Evolutionary conservation across 768 basidiomycete genomes (phyloP).

Genomic region (Lactifluus piperatus): DNA sequence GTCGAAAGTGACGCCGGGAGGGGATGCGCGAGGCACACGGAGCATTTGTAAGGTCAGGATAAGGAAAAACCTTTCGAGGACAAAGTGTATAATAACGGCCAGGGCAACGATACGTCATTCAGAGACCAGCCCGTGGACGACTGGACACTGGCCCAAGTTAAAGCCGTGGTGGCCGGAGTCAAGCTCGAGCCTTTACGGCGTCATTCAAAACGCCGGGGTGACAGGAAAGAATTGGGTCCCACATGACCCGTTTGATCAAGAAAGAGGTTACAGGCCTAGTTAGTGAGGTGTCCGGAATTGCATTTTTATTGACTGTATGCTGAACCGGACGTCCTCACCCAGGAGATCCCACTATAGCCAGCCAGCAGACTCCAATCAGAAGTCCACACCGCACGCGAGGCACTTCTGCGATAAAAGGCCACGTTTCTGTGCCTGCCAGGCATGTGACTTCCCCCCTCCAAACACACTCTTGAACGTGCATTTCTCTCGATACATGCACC

Average conservation of each 20-base stretch:
- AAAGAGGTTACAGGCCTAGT: background rate
- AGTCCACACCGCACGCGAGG: background rate
- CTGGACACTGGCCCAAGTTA: background rate
- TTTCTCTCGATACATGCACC: background rate
- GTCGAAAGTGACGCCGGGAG: background rate
- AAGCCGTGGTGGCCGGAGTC: background rate
- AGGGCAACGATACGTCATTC: background rate
- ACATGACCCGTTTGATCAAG: background rate
- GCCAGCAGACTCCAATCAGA: background rate
- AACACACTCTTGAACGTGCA: background rate
- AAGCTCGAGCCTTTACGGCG: background rate
- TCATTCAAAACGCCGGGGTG: background rate
- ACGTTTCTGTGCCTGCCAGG: background rate
- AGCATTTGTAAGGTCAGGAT: background rate
- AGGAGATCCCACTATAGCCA: background rate
- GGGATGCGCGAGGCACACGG: background rate
- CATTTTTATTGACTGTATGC: background rate
- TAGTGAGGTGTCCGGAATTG: background rate
- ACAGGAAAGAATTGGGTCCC: background rate
- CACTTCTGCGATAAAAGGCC: background rate
- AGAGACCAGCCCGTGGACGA: background rate
- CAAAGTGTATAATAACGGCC: background rate
- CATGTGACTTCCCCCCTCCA: background rate
- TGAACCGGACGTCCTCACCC: background rate
- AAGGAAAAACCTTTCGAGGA: background rate